Evolutionary conservation across 1,284 basidiomycete species (phyloP), one percentile per base, ranked within the genome.

Genomic region (Ustilago tritici): DNA sequence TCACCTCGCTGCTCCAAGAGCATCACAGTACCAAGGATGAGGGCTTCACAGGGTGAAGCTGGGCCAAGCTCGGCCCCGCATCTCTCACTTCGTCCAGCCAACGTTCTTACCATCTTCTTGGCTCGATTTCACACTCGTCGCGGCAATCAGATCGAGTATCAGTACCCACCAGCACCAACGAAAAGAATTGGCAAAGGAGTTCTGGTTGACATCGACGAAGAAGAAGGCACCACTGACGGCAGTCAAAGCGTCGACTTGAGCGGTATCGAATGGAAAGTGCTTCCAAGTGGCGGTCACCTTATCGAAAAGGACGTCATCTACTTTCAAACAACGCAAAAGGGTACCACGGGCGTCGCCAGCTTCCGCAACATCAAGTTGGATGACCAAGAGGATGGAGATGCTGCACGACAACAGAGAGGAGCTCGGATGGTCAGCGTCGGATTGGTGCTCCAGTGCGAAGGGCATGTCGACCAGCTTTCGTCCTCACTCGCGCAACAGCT

Each of bases 261-360:
- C 9, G 72, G 66, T 8, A 64, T 81, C 17, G 82, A 83, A 40
- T 83, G 82, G 82, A 82, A 81, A 64, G 80, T 74, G 8, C 65
- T 83, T 6, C 82, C 82, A 5, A 76, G 72, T 32, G 82, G 82
- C 35, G 68, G 75, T 0, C 82, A 83, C 56, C 58, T 73, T 2
- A 61, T 83, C 56, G 64, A 79, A 8, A 62, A 60, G 40, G 82
- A 83, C 35, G 43, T 67, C 34, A 70, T 83, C 68, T 81, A 72
- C 63, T 82, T 83, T 11, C 56, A 61, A 19, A 61, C 76, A 3
- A 17, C 58, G 8, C 56, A 56, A 5, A 49, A 67, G 8, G 57
- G 34, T 32, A 70, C 58, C 9, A 66, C 77, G 0, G 80, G 77
- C 5, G 75, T 81, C 2, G 81, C 81, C 3, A 66, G 66, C 55